These are phyloP conservation scores for Aspergillus eucalypticola DNA, from an alignment of 2,329 filamentous ascomycete genomes.

Conservation along the genomic window DNA sequence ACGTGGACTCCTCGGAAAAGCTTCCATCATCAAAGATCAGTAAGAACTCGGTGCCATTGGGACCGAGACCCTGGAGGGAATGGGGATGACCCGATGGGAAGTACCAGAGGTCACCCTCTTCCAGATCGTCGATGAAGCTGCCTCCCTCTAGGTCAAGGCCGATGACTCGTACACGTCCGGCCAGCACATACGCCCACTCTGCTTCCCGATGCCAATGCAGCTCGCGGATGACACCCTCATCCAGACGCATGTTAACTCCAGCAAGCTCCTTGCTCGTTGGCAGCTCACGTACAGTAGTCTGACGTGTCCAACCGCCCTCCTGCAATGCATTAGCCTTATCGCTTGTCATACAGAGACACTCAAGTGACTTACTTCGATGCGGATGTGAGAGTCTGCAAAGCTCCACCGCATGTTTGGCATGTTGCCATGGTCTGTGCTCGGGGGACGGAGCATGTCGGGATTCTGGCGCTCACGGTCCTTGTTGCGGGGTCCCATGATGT, in stretches of 20 bases:
- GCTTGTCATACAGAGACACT: not conserved
- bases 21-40: slow-evolving; percentile 8
- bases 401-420: slow-evolving; percentile 11
- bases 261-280: slow-evolving; percentile 9
- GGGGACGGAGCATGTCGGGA: slow-evolving; percentile 7
- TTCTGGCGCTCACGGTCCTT: slow-evolving; percentile 13
- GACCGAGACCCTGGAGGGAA: slow-evolving; percentile 5
- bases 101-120: slow-evolving; percentile 10
- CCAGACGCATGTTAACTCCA: slow-evolving; percentile 7
- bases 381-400: slow-evolving; percentile 8
- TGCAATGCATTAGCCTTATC: not conserved
- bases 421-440: slow-evolving; percentile 11
- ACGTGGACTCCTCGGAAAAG: slow-evolving; percentile 9
- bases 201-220: slow-evolving; percentile 10
- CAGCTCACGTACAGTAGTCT: slow-evolving; percentile 8
- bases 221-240: slow-evolving; percentile 2
- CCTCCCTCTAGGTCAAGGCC: slow-evolving; percentile 6
- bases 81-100: slow-evolving; percentile 9
- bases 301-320: slow-evolving; percentile 11
- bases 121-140: slow-evolving; percentile 9
- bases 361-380: not conserved
- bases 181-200: slow-evolving; percentile 10
- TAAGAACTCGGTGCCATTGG: slow-evolving; percentile 8
- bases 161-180: slow-evolving; percentile 1
- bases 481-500: slow-evolving; percentile 7